Conservation (phyloP, 768 basidiomycete genomes). For the Termitomyces bulborhizus region DNA sequence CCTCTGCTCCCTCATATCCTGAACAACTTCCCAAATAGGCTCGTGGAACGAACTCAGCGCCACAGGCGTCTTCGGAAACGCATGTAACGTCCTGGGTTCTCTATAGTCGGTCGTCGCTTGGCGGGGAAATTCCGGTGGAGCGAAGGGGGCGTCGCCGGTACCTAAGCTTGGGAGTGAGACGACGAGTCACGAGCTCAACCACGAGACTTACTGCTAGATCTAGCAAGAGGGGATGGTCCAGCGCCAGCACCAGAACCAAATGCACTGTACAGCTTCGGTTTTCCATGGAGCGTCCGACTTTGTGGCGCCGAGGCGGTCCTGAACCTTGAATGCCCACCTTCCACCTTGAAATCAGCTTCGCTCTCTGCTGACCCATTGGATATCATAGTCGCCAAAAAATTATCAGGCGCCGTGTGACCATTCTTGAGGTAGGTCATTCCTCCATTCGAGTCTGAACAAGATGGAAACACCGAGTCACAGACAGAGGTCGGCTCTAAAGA, state of each 20-base stretch:
- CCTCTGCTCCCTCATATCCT: conserved; percentile 92
- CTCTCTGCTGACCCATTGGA: not conserved
- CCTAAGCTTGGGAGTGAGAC: not conserved
- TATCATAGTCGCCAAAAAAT: not conserved
- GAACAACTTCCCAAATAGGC: conserved; percentile 77
- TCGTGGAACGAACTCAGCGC: conserved; percentile 59
- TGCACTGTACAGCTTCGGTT: not conserved
- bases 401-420: not conserved
- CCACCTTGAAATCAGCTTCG: not conserved
- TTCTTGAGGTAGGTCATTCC: not conserved
- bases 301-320: not conserved
- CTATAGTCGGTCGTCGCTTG: conserved; percentile 42
- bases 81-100: conserved; percentile 56
- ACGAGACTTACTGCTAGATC: not conserved
- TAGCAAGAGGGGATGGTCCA: not conserved
- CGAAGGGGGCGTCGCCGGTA: not conserved
- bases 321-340: not conserved
- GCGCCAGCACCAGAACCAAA: not conserved
- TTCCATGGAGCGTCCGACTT: not conserved
- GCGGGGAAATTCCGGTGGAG: not conserved
- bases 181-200: not conserved
- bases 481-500: not conserved
- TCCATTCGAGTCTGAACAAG: not conserved
- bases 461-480: not conserved
- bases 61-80: conserved; percentile 41